phyloP scores from a whole-genome alignment of 2,329 filamentous ascomycete genomes.

The Fusarium acutatum region DNA sequence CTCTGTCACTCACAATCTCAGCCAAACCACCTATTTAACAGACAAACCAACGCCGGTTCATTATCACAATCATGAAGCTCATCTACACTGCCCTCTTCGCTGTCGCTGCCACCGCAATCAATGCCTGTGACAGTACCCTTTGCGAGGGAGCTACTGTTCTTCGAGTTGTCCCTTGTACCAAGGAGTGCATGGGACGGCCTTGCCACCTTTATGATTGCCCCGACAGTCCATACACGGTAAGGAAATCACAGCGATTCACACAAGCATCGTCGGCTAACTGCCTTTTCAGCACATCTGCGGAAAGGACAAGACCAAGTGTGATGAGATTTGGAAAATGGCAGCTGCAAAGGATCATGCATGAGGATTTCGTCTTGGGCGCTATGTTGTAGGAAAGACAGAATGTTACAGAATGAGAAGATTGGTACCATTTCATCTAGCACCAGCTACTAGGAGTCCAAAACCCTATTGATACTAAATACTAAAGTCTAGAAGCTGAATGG shows the following conservation, averaged over 20 bases:
- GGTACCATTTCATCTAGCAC: no score
- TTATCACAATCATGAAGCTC: neutral
- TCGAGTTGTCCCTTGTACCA: neutral
- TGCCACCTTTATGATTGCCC: neutral
- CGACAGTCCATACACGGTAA: neutral
- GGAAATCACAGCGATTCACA: fast-evolving
- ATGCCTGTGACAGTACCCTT: neutral
- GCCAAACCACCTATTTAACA: no score
- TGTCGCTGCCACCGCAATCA: neutral
- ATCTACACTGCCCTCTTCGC: neutral
- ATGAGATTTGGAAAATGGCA: neutral
- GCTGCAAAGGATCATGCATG: no score
- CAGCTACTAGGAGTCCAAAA: no score
- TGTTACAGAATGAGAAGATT: neutral
- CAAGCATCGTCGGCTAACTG: fast-evolving
- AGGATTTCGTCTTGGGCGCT: neutral
- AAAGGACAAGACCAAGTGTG: constrained; percentile 5
- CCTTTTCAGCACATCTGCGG: neutral
- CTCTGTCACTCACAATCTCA: neutral
- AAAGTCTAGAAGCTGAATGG: neutral
- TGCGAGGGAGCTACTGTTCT: neutral
- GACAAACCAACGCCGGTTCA: fast-evolving
- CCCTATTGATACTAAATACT: neutral
- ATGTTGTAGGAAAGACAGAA: fast-evolving
- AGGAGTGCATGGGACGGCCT: constrained; percentile 1